Conservation (phyloP, 192 early-diverging fungal genomes). For the Backusella tarrabulga region DNA sequence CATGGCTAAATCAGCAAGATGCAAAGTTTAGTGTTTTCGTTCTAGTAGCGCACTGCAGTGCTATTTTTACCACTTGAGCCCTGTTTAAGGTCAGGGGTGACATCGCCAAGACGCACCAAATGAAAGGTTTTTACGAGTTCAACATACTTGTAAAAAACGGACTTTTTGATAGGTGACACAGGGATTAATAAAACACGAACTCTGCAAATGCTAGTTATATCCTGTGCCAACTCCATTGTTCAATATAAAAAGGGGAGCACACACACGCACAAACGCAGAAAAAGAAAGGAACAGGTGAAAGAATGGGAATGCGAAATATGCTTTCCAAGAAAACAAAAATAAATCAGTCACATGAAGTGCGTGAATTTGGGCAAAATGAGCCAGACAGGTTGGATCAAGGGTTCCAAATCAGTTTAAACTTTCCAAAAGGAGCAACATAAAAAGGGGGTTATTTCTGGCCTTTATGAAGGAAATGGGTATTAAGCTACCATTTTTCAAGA, state of each 20-base stretch:
- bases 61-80: constrained; percentile 32
- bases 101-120: constrained; percentile 64
- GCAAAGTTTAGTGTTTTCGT: background rate
- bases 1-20: constrained; percentile 39
- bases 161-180: constrained; percentile 59
- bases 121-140: constrained; percentile 63
- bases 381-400: too few species aligned
- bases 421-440: too few species aligned
- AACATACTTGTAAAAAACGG: constrained; percentile 63
- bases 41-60: background rate
- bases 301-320: background rate
- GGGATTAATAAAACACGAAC: constrained; percentile 74
- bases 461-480: too few species aligned
- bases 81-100: constrained; percentile 61
- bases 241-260: background rate
- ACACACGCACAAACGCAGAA: background rate
- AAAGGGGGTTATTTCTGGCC: too few species aligned
- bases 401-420: too few species aligned
- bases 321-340: background rate
- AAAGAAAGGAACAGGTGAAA: background rate
- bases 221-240: constrained; percentile 37
- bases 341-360: background rate
- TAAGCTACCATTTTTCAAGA: too few species aligned
- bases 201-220: constrained; percentile 50
- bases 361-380: too few species aligned